These are phyloP conservation scores for Debaryomycetaceae sp. DNA, from an alignment of 1,139 yeast genomes.

Conservation along the genomic window DNA sequence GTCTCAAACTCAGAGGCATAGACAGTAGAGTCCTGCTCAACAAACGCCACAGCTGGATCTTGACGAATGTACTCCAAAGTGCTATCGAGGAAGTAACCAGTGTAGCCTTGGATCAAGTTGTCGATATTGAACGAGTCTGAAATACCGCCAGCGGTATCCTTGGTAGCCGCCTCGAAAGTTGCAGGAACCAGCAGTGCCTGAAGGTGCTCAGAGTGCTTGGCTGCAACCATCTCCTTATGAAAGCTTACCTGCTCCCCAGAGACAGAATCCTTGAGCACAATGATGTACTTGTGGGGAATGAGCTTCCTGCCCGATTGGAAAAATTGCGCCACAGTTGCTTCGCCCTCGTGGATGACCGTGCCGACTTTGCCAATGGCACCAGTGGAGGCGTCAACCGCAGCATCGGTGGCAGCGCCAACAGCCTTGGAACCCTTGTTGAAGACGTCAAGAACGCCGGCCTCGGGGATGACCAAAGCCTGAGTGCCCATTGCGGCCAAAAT, in stretches of 20 bases:
- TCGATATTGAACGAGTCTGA: conserved; percentile 62
- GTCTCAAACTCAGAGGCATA: conserved; percentile 55
- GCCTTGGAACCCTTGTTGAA: conserved; percentile 19
- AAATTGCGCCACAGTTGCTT: conserved; percentile 14
- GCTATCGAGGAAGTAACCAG: conserved; percentile 71
- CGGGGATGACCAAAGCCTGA: conserved; percentile 64
- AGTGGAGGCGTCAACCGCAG: conserved; percentile 5
- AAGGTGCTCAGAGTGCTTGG: conserved; percentile 38
- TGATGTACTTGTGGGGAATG: conserved; percentile 73
- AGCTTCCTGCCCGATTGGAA: conserved; percentile 39
- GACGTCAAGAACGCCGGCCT: conserved; percentile 40
- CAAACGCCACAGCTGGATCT: conserved; percentile 68
- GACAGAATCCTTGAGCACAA: conserved; percentile 64
- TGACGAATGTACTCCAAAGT: conserved; percentile 67
- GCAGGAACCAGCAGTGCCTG: conserved; percentile 24
- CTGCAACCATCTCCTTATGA: conserved; percentile 64
- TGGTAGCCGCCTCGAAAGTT: conserved; percentile 37
- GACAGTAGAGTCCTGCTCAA: conserved; percentile 80
- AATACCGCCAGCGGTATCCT: conserved; percentile 52
- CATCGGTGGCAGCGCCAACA: conserved; percentile 6
- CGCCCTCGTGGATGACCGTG: too few relatives aligned
- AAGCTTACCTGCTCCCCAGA: conserved; percentile 46
- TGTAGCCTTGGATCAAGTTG: conserved; percentile 54
- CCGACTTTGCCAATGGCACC: conserved; percentile 13
- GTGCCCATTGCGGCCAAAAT: conserved; percentile 57